Evolutionary conservation across 345 rosid genomes (phyloP).

Genomic region (Lepidium africanum): DNA sequence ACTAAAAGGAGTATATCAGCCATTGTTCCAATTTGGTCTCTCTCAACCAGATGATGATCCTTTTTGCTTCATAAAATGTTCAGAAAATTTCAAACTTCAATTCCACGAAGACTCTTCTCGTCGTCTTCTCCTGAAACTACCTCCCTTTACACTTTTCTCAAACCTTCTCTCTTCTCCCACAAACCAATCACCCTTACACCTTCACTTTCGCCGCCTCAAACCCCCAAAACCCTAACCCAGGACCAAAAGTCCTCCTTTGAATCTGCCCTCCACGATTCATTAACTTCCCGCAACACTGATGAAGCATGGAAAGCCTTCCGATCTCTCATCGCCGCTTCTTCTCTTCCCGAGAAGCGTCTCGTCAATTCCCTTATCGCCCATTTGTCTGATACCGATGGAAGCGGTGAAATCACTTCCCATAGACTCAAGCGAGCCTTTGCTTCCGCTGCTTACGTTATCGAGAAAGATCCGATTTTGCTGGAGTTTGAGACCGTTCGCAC

Average conservation of each 20-base stretch:
- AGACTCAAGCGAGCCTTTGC: conserved; percentile 92
- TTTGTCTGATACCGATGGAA: conserved; percentile 21
- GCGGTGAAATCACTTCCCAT: conserved; percentile 29
- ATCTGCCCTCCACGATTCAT: conserved; percentile 48
- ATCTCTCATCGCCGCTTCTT: conserved; percentile 45
- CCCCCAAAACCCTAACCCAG: conserved; percentile 37
- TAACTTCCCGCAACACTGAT: conserved; percentile 45
- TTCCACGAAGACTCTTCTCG: conserved; percentile 26
- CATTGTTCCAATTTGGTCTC: background rate
- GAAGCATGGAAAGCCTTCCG: conserved; percentile 84
- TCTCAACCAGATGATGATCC: background rate
- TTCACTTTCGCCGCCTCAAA: conserved; percentile 10
- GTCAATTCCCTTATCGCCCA: conserved; percentile 63
- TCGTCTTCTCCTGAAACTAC: conserved; percentile 38
- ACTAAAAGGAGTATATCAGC: no score
- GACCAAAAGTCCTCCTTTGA: conserved; percentile 42
- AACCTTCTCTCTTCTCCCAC: conserved; percentile 56
- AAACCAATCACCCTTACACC: conserved; percentile 24
- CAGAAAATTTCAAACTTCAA: conserved; percentile 29
- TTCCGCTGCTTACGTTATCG: conserved; percentile 60
- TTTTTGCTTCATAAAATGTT: conserved; percentile 29
- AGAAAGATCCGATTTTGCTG: conserved; percentile 50
- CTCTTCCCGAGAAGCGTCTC: conserved; percentile 51
- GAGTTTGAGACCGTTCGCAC: conserved; percentile 45
- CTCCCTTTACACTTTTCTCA: conserved; percentile 70